Evolutionary conservation across 495 filamentous ascomycete genomes (phyloP).

Genomic region (Elaphomyces granulatus): DNA sequence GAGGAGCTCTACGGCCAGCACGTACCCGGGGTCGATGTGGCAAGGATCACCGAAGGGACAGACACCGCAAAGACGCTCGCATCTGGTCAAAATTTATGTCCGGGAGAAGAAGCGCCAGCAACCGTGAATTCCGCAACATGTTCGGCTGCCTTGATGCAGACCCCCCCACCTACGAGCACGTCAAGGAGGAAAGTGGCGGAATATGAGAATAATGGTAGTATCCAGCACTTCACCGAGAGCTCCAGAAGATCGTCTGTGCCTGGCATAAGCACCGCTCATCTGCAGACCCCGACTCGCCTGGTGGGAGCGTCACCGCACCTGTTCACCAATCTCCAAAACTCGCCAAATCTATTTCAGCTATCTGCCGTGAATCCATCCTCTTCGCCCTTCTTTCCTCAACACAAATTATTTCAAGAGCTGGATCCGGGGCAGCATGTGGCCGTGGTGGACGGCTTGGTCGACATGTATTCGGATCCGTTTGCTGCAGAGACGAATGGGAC

Average conservation of each 20-base stretch:
- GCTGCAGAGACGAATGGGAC: conserved; percentile 1
- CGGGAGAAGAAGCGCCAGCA: conserved; percentile 22
- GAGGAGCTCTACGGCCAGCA: conserved; percentile 43
- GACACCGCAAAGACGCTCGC: conserved; percentile 29
- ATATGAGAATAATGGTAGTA: conserved; percentile 14
- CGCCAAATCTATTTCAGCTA: conserved; percentile 55
- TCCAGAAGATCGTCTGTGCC: conserved; percentile 16
- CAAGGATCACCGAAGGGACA: conserved; percentile 19
- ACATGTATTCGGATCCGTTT: conserved; percentile 3
- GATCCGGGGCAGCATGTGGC: conserved; percentile 24
- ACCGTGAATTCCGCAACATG: conserved; percentile 27
- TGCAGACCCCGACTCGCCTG: conserved; percentile 32
- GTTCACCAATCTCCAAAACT: conserved; percentile 42
- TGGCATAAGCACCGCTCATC: conserved; percentile 14
- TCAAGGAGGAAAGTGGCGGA: conserved; percentile 31
- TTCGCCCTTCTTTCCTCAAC: conserved; percentile 49
- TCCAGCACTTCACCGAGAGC: conserved; percentile 1
- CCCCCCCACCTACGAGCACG: conserved; percentile 49
- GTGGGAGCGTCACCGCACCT: conserved; percentile 30
- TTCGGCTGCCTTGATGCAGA: conserved; percentile 48
- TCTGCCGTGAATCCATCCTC: conserved; percentile 54
- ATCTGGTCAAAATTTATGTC: conserved; percentile 25
- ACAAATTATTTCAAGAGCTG: conserved; percentile 64
- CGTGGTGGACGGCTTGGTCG: conserved; percentile 11
- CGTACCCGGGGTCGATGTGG: conserved; percentile 28